Percentiles rank a stretch among this genome's conserved stretches.
phyloP scores from a whole-genome alignment of 805 yeast species.

The Saccharomyces kudriavzevii region DNA sequence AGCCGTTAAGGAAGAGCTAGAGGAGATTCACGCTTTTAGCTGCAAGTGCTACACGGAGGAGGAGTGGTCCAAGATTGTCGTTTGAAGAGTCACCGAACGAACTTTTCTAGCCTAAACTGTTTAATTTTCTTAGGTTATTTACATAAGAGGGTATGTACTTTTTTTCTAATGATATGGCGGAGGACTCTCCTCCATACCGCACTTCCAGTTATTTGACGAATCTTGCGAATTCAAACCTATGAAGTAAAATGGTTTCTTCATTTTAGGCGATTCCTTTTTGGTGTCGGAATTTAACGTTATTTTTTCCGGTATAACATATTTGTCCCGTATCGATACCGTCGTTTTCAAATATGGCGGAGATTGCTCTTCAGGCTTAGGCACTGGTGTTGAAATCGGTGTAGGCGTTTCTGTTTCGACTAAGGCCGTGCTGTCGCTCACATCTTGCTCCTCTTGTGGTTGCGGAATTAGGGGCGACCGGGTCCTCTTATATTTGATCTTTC shows the following conservation, averaged over 20 bases:
- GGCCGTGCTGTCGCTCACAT: not conserved
- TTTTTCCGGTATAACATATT: not conserved
- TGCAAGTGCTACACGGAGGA: constrained; percentile 81
- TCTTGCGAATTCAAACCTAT: not conserved
- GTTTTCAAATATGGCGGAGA: not conserved
- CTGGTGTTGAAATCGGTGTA: not conserved
- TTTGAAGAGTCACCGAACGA: constrained; percentile 4
- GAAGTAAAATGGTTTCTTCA: not conserved
- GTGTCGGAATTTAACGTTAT: not conserved
- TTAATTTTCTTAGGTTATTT: not conserved
- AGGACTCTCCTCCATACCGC: constrained; percentile 28
- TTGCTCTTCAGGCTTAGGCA: not conserved
- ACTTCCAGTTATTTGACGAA: constrained; percentile 5
- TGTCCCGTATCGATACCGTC: not conserved
- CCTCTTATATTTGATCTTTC: constrained; percentile 21
- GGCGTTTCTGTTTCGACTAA: not conserved
- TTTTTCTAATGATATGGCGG: constrained; percentile 14
- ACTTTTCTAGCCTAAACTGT: not conserved
- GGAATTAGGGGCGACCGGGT: not conserved
- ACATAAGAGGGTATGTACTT: not conserved
- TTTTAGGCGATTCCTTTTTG: not conserved
- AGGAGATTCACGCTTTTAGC: constrained; percentile 87
- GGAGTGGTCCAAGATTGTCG: constrained; percentile 59
- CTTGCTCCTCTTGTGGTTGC: not conserved
- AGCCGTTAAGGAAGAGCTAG: constrained; percentile 76